Conservation (phyloP, 176 grass and related monocot species). For the Cenchrus fungigraminus region DNA sequence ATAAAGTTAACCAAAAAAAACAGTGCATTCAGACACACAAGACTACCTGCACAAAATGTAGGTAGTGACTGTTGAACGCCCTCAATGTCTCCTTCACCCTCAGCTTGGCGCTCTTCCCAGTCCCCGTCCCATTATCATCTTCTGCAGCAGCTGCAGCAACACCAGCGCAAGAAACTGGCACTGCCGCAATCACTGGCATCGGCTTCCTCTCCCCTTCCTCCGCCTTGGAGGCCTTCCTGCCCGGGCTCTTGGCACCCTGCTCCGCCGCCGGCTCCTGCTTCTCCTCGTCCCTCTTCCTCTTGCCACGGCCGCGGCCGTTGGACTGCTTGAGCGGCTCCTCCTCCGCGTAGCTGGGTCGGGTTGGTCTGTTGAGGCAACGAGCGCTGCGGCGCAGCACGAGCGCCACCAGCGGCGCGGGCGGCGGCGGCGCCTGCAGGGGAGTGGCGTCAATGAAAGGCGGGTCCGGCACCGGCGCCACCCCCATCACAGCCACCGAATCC, state of each 20-base stretch:
- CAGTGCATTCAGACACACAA: background rate
- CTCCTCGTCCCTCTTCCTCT: slow-evolving; percentile 51
- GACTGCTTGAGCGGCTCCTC: slow-evolving; percentile 35
- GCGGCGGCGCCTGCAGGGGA: background rate
- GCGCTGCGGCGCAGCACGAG: slow-evolving; percentile 49
- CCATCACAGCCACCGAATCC: slow-evolving; percentile 41
- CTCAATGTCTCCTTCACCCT: slow-evolving; percentile 70
- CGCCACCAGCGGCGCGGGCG: background rate
- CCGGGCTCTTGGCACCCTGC: slow-evolving; percentile 3
- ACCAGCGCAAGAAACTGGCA: slow-evolving; percentile 20
- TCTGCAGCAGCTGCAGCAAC: background rate
- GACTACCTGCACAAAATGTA: slow-evolving; percentile 75
- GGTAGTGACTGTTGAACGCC: slow-evolving; percentile 77
- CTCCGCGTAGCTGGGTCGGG: slow-evolving; percentile 21
- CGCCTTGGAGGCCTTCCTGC: background rate
- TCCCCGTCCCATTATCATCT: slow-evolving; percentile 27
- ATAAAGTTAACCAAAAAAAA: background rate
- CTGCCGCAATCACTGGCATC: slow-evolving; percentile 3
- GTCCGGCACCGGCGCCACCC: slow-evolving; percentile 38
- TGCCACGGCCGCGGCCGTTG: slow-evolving; percentile 20
- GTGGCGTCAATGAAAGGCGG: slow-evolving; percentile 13
- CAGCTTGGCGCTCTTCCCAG: slow-evolving; percentile 59
- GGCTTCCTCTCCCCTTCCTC: slow-evolving; percentile 26
- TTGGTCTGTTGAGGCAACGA: slow-evolving; percentile 42
- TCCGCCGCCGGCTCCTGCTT: background rate